Conservation (phyloP, 805 yeast species). For the Candida tallmaniae region DNA sequence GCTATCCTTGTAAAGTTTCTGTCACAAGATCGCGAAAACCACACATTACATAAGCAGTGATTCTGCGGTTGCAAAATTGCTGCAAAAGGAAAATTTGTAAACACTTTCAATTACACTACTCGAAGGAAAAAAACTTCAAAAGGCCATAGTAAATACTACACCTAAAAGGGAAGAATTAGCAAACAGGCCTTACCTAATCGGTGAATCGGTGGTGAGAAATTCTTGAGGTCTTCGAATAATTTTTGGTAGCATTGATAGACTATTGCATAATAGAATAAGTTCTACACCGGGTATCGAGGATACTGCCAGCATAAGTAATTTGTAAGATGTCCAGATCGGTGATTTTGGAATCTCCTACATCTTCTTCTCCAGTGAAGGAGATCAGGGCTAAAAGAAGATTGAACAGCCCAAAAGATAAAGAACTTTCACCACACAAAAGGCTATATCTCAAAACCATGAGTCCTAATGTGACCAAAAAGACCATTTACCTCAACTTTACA, state of each 20-base stretch:
- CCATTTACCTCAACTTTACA: slow-evolving; percentile 19
- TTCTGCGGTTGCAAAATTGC: no score
- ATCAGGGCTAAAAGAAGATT: slow-evolving; percentile 4
- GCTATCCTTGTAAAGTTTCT: no score
- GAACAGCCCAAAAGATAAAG: slow-evolving; percentile 8
- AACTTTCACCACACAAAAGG: slow-evolving; percentile 18
- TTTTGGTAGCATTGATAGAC: slow-evolving; percentile 3
- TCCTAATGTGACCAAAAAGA: slow-evolving; percentile 29
- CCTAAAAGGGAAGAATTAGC: slow-evolving; percentile 7
- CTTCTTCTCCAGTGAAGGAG: slow-evolving; percentile 7
- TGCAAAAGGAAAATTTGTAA: slow-evolving; percentile 7
- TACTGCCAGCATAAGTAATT: no score
- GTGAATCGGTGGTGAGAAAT: no score
- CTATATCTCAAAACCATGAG: slow-evolving; percentile 30
- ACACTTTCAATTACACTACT: slow-evolving; percentile 5
- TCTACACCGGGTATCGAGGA: no score
- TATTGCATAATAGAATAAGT: no score
- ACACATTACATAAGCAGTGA: no score
- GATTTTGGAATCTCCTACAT: slow-evolving; percentile 5
- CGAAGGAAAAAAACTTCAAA: slow-evolving; percentile 4
- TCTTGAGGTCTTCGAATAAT: no score
- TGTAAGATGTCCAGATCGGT: slow-evolving; percentile 4
- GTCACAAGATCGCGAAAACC: no score
- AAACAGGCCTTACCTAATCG: slow-evolving; percentile 1
- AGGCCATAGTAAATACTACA: slow-evolving; percentile 1